A percentile compares a stretch with the other conserved stretches of the same genome.
These are phyloP conservation scores for Myriangium duriaei DNA, from an alignment of 2,329 filamentous ascomycete species.

Conservation along the genomic window DNA sequence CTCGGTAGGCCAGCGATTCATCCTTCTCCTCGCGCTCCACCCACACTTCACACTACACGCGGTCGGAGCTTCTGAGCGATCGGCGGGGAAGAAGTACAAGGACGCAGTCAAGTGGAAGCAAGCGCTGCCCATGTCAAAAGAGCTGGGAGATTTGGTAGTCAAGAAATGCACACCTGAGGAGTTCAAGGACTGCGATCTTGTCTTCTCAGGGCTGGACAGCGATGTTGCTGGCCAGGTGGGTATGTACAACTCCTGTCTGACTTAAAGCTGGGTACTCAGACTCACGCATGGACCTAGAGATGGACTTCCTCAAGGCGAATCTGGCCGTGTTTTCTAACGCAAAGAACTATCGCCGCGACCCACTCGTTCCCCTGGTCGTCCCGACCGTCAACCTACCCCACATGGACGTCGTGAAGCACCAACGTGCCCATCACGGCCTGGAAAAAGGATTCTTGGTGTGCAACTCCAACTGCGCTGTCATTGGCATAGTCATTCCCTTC, in stretches of 20 bases:
- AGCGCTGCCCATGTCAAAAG: slow-evolving; percentile 63
- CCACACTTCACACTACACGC: slow-evolving; percentile 78
- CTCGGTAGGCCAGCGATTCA: slow-evolving; percentile 90
- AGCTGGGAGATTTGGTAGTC: slow-evolving; percentile 67
- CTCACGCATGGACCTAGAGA: slow-evolving; percentile 45
- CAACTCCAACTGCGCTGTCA: slow-evolving; percentile 97
- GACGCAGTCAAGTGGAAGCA: slow-evolving; percentile 96
- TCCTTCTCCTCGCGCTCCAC: slow-evolving; percentile 79
- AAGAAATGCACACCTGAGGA: slow-evolving; percentile 71
- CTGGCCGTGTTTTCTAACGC: slow-evolving; percentile 94
- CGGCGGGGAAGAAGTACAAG: slow-evolving; percentile 85
- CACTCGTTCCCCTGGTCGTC: slow-evolving; percentile 82
- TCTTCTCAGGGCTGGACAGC: slow-evolving; percentile 86
- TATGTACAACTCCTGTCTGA: slow-evolving; percentile 31
- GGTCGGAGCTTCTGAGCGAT: slow-evolving; percentile 77
- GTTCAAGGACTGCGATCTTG: slow-evolving; percentile 80
- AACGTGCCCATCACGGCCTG: slow-evolving; percentile 59
- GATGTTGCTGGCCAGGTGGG: slow-evolving; percentile 87
- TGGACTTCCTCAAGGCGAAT: slow-evolving; percentile 78
- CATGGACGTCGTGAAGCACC: slow-evolving; percentile 78
- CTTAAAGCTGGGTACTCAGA: not conserved
- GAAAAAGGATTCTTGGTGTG: slow-evolving; percentile 86
- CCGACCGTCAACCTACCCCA: slow-evolving; percentile 89
- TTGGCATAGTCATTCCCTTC: slow-evolving; percentile 89
- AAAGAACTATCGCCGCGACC: slow-evolving; percentile 89